Conservation (phyloP, 176 grass and related monocot species). For the Miscanthus lutarioriparius region DNA sequence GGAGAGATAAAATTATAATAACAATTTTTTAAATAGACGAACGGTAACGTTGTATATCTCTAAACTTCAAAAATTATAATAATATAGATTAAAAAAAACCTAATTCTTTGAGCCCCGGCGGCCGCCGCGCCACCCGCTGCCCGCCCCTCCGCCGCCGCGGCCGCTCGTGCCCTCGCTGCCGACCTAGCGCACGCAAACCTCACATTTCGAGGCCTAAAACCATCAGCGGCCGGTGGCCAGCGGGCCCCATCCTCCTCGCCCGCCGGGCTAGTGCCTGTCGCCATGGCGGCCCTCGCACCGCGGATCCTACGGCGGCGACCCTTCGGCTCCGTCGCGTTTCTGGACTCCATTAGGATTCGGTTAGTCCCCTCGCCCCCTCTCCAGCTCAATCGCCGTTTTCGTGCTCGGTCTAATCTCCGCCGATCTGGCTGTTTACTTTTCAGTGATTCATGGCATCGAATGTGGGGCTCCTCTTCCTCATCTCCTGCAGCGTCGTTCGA, state of each 20-base stretch:
- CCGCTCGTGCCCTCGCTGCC: neutral
- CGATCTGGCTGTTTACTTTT: neutral
- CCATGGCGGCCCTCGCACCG: slow-evolving; percentile 40
- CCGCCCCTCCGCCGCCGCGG: neutral
- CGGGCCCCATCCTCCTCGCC: neutral
- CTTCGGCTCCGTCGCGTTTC: neutral
- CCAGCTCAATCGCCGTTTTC: neutral
- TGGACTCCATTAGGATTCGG: slow-evolving; percentile 23
- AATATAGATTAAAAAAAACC: too few relatives aligned
- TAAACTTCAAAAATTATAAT: too few relatives aligned
- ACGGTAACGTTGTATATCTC: too few relatives aligned
- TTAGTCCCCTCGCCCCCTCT: neutral
- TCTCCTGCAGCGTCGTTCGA: neutral
- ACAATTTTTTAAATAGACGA: too few relatives aligned
- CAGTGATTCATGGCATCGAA: slow-evolving; percentile 30
- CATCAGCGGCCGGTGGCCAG: neutral
- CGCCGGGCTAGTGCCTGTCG: too few relatives aligned
- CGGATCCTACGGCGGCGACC: slow-evolving; percentile 5
- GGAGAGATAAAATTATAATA: too few relatives aligned
- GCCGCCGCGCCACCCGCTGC: too few relatives aligned
- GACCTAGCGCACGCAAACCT: neutral
- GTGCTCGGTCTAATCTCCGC: neutral
- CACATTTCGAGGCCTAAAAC: neutral
- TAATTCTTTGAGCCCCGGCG: too few relatives aligned
- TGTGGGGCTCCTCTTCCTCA: neutral